Evolutionary conservation across 2,329 filamentous ascomycete species (phyloP).

Genomic region (Lachnellula suecica): DNA sequence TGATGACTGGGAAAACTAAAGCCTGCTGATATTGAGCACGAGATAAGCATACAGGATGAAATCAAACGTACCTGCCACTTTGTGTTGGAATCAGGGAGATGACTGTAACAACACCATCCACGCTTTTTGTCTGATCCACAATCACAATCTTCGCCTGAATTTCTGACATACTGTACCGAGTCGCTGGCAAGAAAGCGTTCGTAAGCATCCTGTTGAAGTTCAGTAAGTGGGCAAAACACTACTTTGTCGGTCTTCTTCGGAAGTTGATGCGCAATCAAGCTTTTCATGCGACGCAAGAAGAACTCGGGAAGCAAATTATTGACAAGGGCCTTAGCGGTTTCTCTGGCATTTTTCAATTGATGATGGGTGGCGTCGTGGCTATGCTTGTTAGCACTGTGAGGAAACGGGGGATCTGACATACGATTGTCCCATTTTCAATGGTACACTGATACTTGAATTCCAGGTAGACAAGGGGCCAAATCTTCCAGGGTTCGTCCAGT

Average conservation of each 20-base stretch:
- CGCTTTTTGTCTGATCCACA: slow-evolving; percentile 68
- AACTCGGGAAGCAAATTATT: slow-evolving; percentile 85
- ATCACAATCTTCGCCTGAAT: slow-evolving; percentile 64
- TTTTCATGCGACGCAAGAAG: slow-evolving; percentile 91
- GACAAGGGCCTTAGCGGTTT: slow-evolving; percentile 80
- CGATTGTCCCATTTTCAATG: slow-evolving; percentile 83
- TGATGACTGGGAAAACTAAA: slow-evolving; percentile 82
- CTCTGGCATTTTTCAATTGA: slow-evolving; percentile 78
- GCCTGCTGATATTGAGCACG: slow-evolving; percentile 41
- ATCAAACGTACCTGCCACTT: slow-evolving; percentile 48
- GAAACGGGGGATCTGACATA: slow-evolving; percentile 10
- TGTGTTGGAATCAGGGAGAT: slow-evolving; percentile 44
- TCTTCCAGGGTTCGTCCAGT: slow-evolving; percentile 89
- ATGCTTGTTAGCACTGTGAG: slow-evolving; percentile 3
- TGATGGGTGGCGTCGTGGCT: slow-evolving; percentile 79
- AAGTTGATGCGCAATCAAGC: slow-evolving; percentile 84
- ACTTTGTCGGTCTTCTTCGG: slow-evolving; percentile 94
- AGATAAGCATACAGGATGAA: slow-evolving; percentile 49
- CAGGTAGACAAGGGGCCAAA: slow-evolving; percentile 71
- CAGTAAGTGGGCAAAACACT: slow-evolving; percentile 89
- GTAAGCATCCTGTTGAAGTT: slow-evolving; percentile 79
- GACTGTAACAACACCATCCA: slow-evolving; percentile 77
- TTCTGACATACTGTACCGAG: slow-evolving; percentile 67
- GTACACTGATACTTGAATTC: slow-evolving; percentile 74
- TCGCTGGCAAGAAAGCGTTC: slow-evolving; percentile 75